A percentile compares a stretch with the other conserved stretches of the same genome.
phyloP scores from a whole-genome alignment of 768 basidiomycete species.

The Psilocybe azurescens region DNA sequence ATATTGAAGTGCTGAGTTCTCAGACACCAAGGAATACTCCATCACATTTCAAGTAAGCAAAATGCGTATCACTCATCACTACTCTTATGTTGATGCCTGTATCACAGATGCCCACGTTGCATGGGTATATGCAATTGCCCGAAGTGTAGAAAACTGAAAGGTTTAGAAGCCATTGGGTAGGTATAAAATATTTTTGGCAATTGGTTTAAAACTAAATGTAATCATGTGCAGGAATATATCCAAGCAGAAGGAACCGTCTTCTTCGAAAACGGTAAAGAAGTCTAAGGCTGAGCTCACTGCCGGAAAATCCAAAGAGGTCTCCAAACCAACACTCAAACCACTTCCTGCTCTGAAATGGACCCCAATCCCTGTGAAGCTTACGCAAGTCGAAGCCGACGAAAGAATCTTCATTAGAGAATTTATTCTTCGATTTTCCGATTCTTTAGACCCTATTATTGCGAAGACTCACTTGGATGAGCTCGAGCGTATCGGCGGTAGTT shows the following conservation, averaged over 20 bases:
- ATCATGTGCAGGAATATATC: constrained; percentile 12
- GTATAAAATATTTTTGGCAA: constrained; percentile 20
- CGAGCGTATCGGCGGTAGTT: constrained; percentile 53
- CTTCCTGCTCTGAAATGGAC: constrained; percentile 63
- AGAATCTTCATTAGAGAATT: constrained; percentile 82
- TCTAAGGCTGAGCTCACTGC: constrained; percentile 8
- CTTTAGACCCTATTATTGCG: constrained; percentile 49
- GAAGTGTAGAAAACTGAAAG: constrained; percentile 66
- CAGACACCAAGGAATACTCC: constrained; percentile 38
- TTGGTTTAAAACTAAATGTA: neutral
- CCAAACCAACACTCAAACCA: constrained; percentile 19
- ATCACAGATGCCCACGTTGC: constrained; percentile 71
- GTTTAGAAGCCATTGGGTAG: constrained; percentile 64
- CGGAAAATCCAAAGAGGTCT: constrained; percentile 2
- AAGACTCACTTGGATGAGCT: constrained; percentile 64
- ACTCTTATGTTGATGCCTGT: neutral
- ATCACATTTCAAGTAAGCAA: constrained; percentile 54
- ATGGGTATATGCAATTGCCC: constrained; percentile 71
- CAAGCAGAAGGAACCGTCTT: constrained; percentile 15
- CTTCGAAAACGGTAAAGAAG: constrained; percentile 13
- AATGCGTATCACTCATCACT: neutral
- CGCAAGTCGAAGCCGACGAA: constrained; percentile 53
- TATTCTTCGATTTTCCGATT: constrained; percentile 60
- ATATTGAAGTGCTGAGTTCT: constrained; percentile 46
- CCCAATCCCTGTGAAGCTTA: constrained; percentile 45